Evolutionary conservation across 2,329 filamentous ascomycete species (phyloP).

Genomic region (Apiospora aurea): DNA sequence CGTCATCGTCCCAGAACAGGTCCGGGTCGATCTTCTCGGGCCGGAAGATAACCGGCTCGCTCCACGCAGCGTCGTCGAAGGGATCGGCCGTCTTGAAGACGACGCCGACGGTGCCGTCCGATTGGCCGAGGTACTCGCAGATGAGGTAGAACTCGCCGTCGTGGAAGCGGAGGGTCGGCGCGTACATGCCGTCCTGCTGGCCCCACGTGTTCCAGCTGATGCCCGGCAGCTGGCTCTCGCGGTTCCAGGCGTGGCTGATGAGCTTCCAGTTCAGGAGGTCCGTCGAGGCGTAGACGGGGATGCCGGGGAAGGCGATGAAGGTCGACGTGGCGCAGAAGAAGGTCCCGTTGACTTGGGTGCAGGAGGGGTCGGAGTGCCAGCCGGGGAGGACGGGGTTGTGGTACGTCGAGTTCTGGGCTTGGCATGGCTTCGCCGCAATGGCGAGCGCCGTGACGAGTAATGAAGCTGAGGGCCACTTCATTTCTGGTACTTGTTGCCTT

Average conservation of each 20-base stretch:
- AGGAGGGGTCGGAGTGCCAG: slow-evolving; percentile 43
- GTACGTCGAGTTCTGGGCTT: slow-evolving; percentile 26
- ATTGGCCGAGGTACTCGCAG: slow-evolving; percentile 31
- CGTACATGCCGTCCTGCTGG: slow-evolving; percentile 42
- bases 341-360: slow-evolving; percentile 38
- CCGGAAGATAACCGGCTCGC: slow-evolving; percentile 40
- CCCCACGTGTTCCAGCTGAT: slow-evolving; percentile 34
- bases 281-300: slow-evolving; percentile 48
- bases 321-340: slow-evolving; percentile 58
- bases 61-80: slow-evolving; percentile 25
- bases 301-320: slow-evolving; percentile 65
- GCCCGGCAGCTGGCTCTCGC: slow-evolving; percentile 46
- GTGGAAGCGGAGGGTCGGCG: slow-evolving; percentile 41
- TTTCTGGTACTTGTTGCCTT: not conserved
- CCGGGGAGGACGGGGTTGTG: slow-evolving; percentile 43
- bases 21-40: slow-evolving; percentile 28
- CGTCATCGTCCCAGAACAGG: slow-evolving; percentile 30
- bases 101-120: slow-evolving; percentile 22
- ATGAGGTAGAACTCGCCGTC: slow-evolving; percentile 41
- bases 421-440: not conserved
- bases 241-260: slow-evolving; percentile 35
- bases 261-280: slow-evolving; percentile 44
- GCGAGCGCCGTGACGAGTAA: not conserved
- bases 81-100: slow-evolving; percentile 25
- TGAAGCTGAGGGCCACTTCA: not conserved